Percentiles rank a stretch among this genome's conserved stretches.
These are phyloP conservation scores for Cadophora luteo-olivacea DNA, from an alignment of 2,329 filamentous ascomycete species.

Conservation along the genomic window DNA sequence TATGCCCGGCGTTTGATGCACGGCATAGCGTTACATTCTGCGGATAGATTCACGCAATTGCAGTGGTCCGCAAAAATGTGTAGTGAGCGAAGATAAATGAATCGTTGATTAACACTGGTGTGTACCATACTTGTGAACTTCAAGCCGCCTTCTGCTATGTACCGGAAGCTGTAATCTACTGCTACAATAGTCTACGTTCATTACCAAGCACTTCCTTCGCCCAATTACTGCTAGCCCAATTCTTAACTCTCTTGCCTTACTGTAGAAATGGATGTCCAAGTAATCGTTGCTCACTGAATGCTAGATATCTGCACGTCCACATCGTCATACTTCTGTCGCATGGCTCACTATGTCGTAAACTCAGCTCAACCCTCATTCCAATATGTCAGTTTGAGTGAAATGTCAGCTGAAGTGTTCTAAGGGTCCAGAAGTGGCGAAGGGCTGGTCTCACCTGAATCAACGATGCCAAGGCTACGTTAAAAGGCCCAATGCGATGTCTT, in stretches of 20 bases:
- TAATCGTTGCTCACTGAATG: not conserved
- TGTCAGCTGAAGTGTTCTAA: not conserved
- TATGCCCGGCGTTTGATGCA: not conserved
- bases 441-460: not conserved
- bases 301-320: not conserved
- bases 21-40: not conserved
- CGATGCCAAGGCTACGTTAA: not conserved
- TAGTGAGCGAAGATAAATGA: conserved; percentile 7
- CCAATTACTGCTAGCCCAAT: too few relatives aligned
- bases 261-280: too few relatives aligned
- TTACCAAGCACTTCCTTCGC: too few relatives aligned
- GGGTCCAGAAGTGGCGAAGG: not conserved
- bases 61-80: not conserved
- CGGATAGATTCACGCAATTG: not conserved
- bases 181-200: too few relatives aligned
- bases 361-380: not conserved
- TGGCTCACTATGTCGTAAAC: not conserved
- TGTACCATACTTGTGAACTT: too few relatives aligned
- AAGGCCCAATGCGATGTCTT: too few relatives aligned
- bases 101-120: not conserved
- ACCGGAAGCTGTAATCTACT: too few relatives aligned
- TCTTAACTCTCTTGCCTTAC: too few relatives aligned
- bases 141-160: too few relatives aligned
- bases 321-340: not conserved
- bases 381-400: not conserved